These are phyloP conservation scores for Leptographium procerum DNA, from an alignment of 2,329 filamentous ascomycete species.

Conservation along the genomic window DNA sequence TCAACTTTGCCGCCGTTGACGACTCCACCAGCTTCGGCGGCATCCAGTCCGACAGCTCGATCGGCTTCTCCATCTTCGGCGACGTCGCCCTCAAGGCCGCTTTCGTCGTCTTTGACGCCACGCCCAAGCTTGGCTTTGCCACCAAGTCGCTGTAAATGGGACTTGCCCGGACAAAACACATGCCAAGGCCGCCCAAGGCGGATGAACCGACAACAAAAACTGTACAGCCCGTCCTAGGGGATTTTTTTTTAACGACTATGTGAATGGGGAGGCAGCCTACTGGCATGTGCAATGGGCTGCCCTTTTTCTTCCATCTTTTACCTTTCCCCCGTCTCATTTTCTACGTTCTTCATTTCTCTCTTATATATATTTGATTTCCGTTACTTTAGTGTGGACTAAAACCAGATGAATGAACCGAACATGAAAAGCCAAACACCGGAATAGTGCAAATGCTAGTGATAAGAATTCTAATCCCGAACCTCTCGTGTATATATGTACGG, in stretches of 20 bases:
- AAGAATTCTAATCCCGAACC: no score
- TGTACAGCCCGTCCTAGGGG: background rate
- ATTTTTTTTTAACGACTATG: background rate
- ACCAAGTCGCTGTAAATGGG: constrained; percentile 11
- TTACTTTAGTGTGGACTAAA: no score
- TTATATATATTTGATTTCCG: background rate
- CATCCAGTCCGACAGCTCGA: constrained; percentile 34
- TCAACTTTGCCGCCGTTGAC: constrained; percentile 36
- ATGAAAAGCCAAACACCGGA: no score
- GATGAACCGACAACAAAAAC: background rate
- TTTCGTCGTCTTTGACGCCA: constrained; percentile 16
- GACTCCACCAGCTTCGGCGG: constrained; percentile 49
- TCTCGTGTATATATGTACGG: no score
- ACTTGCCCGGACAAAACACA: no score
- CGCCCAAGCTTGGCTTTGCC: constrained; percentile 15
- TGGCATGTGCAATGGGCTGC: background rate
- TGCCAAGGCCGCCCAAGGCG: no score
- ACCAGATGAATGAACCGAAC: no score
- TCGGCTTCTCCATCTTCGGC: constrained; percentile 17
- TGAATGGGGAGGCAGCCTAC: background rate
- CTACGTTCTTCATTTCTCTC: background rate
- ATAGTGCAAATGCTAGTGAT: no score
- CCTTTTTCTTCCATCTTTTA: no score
- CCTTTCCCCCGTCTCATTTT: background rate
- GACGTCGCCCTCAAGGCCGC: constrained; percentile 17